Conservation (phyloP, 2,329 filamentous ascomycete species). For the Microsporum ferrugineum region DNA sequence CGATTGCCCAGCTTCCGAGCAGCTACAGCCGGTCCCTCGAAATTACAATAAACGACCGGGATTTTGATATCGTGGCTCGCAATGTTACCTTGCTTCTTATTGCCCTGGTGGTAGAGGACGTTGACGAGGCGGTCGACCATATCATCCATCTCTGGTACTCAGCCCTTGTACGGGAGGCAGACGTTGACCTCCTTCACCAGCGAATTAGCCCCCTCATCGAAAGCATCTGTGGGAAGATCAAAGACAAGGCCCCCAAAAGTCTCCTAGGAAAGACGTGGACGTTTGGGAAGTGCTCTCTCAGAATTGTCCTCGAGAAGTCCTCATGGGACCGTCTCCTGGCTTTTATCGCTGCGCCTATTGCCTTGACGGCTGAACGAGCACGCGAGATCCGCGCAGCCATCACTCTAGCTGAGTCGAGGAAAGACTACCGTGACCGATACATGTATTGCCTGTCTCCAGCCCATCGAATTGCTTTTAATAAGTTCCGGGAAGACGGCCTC, state of each 20-base stretch:
- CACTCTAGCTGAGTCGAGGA: constrained; percentile 20
- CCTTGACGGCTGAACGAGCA: constrained; percentile 14
- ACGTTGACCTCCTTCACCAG: constrained; percentile 15
- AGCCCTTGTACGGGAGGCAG: constrained; percentile 19
- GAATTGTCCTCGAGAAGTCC: constrained; percentile 22
- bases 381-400: constrained; percentile 18
- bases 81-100: constrained; percentile 34
- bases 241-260: constrained; percentile 15
- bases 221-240: constrained; percentile 8
- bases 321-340: constrained; percentile 23
- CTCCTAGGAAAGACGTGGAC: constrained; percentile 24
- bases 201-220: constrained; percentile 25
- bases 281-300: constrained; percentile 17
- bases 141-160: constrained; percentile 42
- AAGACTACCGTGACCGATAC: constrained; percentile 26
- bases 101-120: constrained; percentile 15
- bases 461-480: constrained; percentile 19
- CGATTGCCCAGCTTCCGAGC: constrained; percentile 26
- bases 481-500: constrained; percentile 31
- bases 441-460: constrained; percentile 18
- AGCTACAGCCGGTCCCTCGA: constrained; percentile 19
- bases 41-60: constrained; percentile 32
- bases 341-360: background rate
- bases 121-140: constrained; percentile 18
- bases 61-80: constrained; percentile 29